phyloP scores from a whole-genome alignment of 768 basidiomycete species.

The Paxillus ammoniavirescens region DNA sequence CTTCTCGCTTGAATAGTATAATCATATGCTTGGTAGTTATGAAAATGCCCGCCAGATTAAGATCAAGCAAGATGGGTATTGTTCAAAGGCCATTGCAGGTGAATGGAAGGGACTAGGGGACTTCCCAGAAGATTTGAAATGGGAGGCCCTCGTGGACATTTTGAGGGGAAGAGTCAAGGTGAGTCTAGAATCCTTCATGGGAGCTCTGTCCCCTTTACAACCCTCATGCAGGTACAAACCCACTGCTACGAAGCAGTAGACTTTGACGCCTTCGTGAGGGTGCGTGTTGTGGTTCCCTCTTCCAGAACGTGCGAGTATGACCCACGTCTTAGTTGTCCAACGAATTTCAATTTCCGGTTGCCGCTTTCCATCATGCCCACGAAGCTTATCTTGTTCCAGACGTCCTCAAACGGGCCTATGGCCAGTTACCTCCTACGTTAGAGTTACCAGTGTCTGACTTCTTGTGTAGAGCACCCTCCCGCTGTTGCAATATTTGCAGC shows the following conservation, averaged over 20 bases:
- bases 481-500: slow-evolving; percentile 73
- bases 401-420: slow-evolving; percentile 69
- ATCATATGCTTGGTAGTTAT: slow-evolving; percentile 37
- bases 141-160: slow-evolving; percentile 70
- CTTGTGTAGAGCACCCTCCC: slow-evolving; percentile 46
- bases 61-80: slow-evolving; percentile 67
- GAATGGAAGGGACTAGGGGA: slow-evolving; percentile 45
- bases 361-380: slow-evolving; percentile 77
- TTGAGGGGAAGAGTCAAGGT: slow-evolving; percentile 76
- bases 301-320: background rate
- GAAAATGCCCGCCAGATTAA: slow-evolving; percentile 64
- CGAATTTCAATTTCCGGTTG: slow-evolving; percentile 76
- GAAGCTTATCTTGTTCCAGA: slow-evolving; percentile 82
- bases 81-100: slow-evolving; percentile 45
- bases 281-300: slow-evolving; percentile 26
- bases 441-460: background rate
- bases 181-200: background rate
- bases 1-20: background rate
- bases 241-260: slow-evolving; percentile 67
- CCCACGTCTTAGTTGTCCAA: slow-evolving; percentile 54
- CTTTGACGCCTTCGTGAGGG: slow-evolving; percentile 64
- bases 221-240: slow-evolving; percentile 37
- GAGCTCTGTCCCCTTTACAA: background rate
- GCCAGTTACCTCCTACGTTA: slow-evolving; percentile 20
- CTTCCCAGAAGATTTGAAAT: slow-evolving; percentile 69